phyloP scores from a whole-genome alignment of 2,329 filamentous ascomycete genomes.

The Trichoderma koningii region DNA sequence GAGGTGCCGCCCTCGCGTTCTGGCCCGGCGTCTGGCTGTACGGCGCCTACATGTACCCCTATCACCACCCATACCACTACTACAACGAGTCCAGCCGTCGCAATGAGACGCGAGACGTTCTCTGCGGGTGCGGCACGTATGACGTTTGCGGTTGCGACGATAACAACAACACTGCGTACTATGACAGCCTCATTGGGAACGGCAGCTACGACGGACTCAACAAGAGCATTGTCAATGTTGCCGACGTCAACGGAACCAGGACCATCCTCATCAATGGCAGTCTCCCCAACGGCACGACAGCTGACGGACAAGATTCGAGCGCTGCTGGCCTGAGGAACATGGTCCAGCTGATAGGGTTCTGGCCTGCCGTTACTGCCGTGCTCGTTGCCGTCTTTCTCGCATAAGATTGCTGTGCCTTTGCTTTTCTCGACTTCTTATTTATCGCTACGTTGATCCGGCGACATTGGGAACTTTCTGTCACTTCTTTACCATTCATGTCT shows the following conservation, averaged over 20 bases:
- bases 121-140: constrained; percentile 55
- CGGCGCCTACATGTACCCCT: constrained; percentile 61
- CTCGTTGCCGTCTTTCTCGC: constrained; percentile 48
- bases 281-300: constrained; percentile 66
- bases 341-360: constrained; percentile 49
- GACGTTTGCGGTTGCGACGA: constrained; percentile 68
- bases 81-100: constrained; percentile 52
- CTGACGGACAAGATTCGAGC: constrained; percentile 38
- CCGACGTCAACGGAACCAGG: constrained; percentile 42
- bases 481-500: constrained; percentile 2
- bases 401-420: constrained; percentile 34
- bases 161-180: constrained; percentile 60
- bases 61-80: constrained; percentile 48
- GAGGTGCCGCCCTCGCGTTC: constrained; percentile 52
- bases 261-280: constrained; percentile 76
- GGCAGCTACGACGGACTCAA: constrained; percentile 63
- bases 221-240: constrained; percentile 62
- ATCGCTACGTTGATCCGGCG: background rate
- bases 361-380: constrained; percentile 51
- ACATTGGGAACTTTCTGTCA: background rate
- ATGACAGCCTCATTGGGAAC: constrained; percentile 65
- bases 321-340: constrained; percentile 39
- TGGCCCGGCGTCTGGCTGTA: constrained; percentile 68
- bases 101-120: constrained; percentile 41
- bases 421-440: background rate